phyloP scores from a whole-genome alignment of 2,329 filamentous ascomycete species.

The Pseudofabraea citricarpa region DNA sequence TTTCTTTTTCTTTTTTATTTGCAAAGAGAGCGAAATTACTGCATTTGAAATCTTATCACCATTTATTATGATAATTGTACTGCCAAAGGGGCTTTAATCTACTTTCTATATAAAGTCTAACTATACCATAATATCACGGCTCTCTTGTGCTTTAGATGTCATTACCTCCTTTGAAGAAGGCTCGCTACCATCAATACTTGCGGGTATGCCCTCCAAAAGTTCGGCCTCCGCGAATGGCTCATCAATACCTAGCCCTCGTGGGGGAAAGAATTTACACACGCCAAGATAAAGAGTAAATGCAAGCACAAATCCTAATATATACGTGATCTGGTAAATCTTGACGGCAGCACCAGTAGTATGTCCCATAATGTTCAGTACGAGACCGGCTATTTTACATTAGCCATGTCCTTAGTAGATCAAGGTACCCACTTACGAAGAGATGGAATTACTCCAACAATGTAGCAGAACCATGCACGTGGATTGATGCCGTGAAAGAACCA shows the following conservation, averaged over 20 bases:
- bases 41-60: too few species aligned
- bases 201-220: background rate
- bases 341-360: conserved; percentile 4
- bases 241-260: conserved; percentile 1
- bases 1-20: too few species aligned
- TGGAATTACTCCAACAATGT: background rate
- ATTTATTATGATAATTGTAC: too few species aligned
- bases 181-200: too few species aligned
- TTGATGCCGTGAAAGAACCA: background rate
- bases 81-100: too few species aligned
- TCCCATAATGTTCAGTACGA: conserved; percentile 5
- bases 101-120: too few species aligned
- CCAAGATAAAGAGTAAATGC: conserved; percentile 2
- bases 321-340: conserved; percentile 10
- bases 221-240: conserved; percentile 2
- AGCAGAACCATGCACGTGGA: background rate
- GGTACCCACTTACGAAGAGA: conserved; percentile 1
- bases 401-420: too few species aligned
- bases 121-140: too few species aligned
- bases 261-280: conserved; percentile 4
- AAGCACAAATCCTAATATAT: conserved; percentile 6
- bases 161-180: too few species aligned
- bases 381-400: conserved; percentile 3
- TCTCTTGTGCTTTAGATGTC: too few species aligned
- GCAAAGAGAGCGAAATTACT: too few species aligned